Conservation (phyloP, 345 rosid species). For the Dimocarpus longan region DNA sequence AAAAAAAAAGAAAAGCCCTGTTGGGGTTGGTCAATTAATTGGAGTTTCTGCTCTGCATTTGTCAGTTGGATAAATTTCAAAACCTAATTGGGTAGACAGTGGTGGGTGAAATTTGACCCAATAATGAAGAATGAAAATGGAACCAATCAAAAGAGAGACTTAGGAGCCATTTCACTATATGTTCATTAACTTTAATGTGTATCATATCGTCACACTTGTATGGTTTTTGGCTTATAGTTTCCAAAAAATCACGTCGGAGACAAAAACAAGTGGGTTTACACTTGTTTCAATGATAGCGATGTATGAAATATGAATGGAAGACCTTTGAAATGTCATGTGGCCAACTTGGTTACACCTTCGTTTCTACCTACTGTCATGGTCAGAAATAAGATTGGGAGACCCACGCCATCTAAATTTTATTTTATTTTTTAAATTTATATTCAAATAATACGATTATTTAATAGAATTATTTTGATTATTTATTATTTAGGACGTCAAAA, state of each 20-base stretch:
- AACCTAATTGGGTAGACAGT: conserved; percentile 12
- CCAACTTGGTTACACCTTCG: neutral
- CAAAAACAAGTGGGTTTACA: conserved; percentile 16
- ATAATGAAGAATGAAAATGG: neutral
- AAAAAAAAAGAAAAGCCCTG: neutral
- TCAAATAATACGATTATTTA: too few species aligned
- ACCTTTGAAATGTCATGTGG: neutral
- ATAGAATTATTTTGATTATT: too few species aligned
- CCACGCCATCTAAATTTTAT: too few species aligned
- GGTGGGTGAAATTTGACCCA: conserved; percentile 21
- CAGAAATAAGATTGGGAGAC: neutral
- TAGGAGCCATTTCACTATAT: neutral
- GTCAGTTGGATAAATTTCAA: neutral
- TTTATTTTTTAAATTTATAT: too few species aligned
- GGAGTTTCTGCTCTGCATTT: neutral
- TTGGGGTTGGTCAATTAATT: neutral
- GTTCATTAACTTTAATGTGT: neutral
- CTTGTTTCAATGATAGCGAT: neutral
- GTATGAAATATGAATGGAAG: neutral
- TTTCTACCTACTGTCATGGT: neutral
- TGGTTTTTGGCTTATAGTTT: neutral
- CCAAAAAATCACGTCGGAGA: neutral
- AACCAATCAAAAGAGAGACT: neutral
- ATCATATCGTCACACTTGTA: neutral
- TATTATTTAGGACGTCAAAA: too few species aligned